Percentiles rank a stretch among this genome's conserved stretches.
These are phyloP conservation scores for Pyrrhoderma lamaoense DNA, from an alignment of 1,284 basidiomycete genomes.

Conservation along the genomic window DNA sequence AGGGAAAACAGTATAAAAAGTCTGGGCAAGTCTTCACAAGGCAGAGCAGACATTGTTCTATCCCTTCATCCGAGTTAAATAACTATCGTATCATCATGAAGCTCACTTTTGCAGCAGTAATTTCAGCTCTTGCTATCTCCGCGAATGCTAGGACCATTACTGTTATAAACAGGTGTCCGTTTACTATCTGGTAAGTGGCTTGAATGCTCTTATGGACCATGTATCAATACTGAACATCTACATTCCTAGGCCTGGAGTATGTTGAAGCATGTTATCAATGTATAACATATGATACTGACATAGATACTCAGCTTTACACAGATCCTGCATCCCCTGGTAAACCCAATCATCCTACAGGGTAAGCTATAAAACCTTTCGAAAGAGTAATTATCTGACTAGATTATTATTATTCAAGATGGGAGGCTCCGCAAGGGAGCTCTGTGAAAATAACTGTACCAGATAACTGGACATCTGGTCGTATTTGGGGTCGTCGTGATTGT, in stretches of 20 bases:
- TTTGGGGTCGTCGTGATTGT: constrained; percentile 43
- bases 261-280: neutral
- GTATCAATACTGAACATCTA: neutral
- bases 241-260: constrained; percentile 19
- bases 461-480: constrained; percentile 27
- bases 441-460: constrained; percentile 24
- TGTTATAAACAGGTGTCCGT: constrained; percentile 22
- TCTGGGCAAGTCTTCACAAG: no score
- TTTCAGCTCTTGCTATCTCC: neutral
- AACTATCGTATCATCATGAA: no score
- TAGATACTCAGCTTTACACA: constrained; percentile 20
- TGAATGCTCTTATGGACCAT: neutral
- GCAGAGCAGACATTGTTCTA: no score
- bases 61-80: no score
- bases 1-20: no score
- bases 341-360: constrained; percentile 18
- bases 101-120: no score
- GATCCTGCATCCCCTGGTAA: constrained; percentile 19
- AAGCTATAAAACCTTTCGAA: neutral
- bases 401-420: constrained; percentile 22
- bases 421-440: constrained; percentile 19
- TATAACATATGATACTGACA: neutral
- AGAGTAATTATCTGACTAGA: neutral
- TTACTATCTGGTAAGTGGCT: constrained; percentile 30
- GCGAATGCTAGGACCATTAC: constrained; percentile 34